phyloP scores from a whole-genome alignment of 1,139 yeast species.

The Dujonia santamariae region DNA sequence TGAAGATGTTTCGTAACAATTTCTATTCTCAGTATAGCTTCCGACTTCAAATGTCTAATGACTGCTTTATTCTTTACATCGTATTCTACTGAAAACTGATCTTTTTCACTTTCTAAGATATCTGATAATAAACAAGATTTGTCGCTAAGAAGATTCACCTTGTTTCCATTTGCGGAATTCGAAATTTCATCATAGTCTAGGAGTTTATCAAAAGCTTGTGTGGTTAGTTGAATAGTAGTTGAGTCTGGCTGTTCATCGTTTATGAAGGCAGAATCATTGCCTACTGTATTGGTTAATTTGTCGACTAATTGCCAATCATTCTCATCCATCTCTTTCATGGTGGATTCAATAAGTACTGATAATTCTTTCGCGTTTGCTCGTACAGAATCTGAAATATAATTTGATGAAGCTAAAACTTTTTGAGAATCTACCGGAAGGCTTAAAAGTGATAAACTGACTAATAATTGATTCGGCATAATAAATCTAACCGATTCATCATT shows the following conservation, averaged over 20 bases:
- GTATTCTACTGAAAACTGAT: constrained; percentile 19
- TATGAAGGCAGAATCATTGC: constrained; percentile 9
- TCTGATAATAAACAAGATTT: constrained; percentile 15
- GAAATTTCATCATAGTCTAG: too few relatives aligned
- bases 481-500: constrained; percentile 84
- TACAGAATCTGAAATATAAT: constrained; percentile 53
- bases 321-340: constrained; percentile 27
- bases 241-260: constrained; percentile 7
- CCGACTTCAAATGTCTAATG: constrained; percentile 18
- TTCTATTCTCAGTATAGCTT: constrained; percentile 15
- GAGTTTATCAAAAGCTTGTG: constrained; percentile 18
- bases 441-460: constrained; percentile 58
- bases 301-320: constrained; percentile 23
- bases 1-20: constrained; percentile 17
- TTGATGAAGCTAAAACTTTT: constrained; percentile 54
- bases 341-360: constrained; percentile 49
- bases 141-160: constrained; percentile 12
- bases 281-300: constrained; percentile 17
- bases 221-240: constrained; percentile 3
- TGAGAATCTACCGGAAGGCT: constrained; percentile 54
- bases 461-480: constrained; percentile 77
- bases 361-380: constrained; percentile 55
- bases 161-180: constrained; percentile 9
- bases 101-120: constrained; percentile 8
- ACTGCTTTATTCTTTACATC: constrained; percentile 14